A percentile compares a stretch with the other conserved stretches of the same genome.
These are phyloP conservation scores for Brassica carinata DNA, from an alignment of 345 rosid species.

Conservation along the genomic window DNA sequence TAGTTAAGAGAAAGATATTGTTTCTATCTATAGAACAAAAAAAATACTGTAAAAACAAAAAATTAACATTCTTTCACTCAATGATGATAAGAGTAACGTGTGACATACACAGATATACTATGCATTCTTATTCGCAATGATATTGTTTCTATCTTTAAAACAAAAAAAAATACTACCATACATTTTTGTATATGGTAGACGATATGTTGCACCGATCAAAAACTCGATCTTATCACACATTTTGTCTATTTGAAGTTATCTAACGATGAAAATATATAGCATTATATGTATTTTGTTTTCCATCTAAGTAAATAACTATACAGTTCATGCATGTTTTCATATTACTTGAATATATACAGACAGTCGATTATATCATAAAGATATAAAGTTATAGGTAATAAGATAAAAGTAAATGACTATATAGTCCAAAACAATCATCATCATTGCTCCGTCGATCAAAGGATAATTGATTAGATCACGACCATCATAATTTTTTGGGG, in stretches of 20 bases:
- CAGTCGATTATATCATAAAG: too few species aligned
- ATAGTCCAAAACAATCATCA: conserved; percentile 35
- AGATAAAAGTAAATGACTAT: too few species aligned
- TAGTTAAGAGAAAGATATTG: not conserved
- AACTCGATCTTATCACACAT: not conserved
- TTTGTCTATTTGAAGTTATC: not conserved
- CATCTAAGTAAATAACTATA: not conserved
- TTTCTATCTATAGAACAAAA: not conserved
- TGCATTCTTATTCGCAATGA: not conserved
- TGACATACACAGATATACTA: conserved; percentile 7
- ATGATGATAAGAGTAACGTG: not conserved
- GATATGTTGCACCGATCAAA: not conserved
- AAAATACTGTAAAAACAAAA: too few species aligned
- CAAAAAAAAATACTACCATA: not conserved
- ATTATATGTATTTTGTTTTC: not conserved
- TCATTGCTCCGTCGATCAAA: conserved; percentile 18
- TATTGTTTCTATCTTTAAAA: not conserved
- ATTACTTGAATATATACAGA: not conserved
- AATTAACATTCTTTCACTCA: not conserved
- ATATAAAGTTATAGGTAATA: too few species aligned
- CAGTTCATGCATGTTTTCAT: conserved; percentile 4
- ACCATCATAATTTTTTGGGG: conserved; percentile 19
- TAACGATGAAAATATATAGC: not conserved
- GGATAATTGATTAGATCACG: conserved; percentile 31
- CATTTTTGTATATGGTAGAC: not conserved